Evolutionary conservation across 2,329 filamentous ascomycete species (phyloP).

Genomic region (Phyllosticta paracitricarpa): DNA sequence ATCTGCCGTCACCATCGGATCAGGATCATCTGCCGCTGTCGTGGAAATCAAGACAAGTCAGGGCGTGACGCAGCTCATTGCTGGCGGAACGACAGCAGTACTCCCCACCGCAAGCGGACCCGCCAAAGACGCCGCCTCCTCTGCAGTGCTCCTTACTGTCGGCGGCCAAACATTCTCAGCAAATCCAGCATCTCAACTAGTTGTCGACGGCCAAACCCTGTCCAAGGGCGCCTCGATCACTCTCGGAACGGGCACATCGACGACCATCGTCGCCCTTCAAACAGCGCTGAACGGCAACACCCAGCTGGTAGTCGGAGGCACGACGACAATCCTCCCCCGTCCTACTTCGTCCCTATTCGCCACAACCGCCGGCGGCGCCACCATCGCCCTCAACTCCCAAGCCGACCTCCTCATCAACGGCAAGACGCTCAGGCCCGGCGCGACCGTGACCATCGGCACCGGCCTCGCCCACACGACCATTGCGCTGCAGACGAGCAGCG

Average conservation of each 20-base stretch:
- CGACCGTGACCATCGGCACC: background rate
- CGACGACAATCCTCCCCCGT: background rate
- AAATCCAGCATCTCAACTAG: background rate
- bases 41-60: background rate
- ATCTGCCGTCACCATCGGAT: background rate
- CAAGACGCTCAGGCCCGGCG: background rate
- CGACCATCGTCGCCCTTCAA: constrained; percentile 16
- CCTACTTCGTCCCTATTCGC: background rate
- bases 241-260: constrained; percentile 15
- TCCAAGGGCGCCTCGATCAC: constrained; percentile 21
- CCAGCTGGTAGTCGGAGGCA: background rate
- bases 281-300: background rate
- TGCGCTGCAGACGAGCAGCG: background rate
- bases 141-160: background rate
- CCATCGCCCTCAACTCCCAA: background rate
- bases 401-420: background rate
- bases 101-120: background rate
- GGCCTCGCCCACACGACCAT: background rate
- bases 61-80: constrained; percentile 1
- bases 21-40: background rate
- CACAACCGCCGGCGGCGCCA: background rate
- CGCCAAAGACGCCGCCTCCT: background rate
- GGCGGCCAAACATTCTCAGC: background rate
- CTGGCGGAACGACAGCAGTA: background rate
- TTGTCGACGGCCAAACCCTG: constrained; percentile 10